phyloP scores from a whole-genome alignment of 768 basidiomycete species.

The Naganishia kalamii region DNA sequence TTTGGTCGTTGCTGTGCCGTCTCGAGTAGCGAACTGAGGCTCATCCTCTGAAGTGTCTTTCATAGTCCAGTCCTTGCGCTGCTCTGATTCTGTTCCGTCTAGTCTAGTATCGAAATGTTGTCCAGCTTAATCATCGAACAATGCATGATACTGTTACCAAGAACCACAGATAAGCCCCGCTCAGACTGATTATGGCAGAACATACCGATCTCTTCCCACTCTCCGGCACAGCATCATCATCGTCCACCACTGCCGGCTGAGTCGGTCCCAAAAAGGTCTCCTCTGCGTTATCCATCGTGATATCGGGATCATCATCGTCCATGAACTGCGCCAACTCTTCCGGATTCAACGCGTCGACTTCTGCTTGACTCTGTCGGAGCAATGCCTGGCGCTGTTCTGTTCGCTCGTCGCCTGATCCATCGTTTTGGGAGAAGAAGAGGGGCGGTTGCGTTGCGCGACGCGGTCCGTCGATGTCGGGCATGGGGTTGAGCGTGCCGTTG shows the following conservation, averaged over 20 bases:
- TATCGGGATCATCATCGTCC: constrained; percentile 29
- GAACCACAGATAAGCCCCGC: too few relatives aligned
- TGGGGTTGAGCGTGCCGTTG: not conserved
- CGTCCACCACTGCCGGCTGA: not conserved
- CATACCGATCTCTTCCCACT: not conserved
- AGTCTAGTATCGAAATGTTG: too few relatives aligned
- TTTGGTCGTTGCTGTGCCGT: too few relatives aligned
- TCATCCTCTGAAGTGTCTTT: too few relatives aligned
- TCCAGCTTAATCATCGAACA: not conserved
- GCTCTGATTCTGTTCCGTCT: too few relatives aligned
- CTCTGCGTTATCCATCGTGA: constrained; percentile 23
- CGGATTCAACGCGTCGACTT: constrained; percentile 23
- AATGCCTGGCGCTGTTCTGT: constrained; percentile 8
- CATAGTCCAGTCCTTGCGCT: too few relatives aligned
- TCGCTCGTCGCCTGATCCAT: not conserved
- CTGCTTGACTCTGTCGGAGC: constrained; percentile 21
- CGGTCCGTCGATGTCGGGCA: not conserved
- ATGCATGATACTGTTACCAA: not conserved
- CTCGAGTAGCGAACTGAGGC: too few relatives aligned
- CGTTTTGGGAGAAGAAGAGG: constrained; percentile 6
- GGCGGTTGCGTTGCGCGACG: not conserved
- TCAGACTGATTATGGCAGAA: not conserved
- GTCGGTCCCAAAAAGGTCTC: constrained; percentile 4
- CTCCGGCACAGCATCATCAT: not conserved
- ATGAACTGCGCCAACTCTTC: constrained; percentile 27